Evolutionary conservation across 1,139 yeast genomes (phyloP), one percentile per base, ranked within the genome.

Genomic region (Petasospora rhodanensis): DNA sequence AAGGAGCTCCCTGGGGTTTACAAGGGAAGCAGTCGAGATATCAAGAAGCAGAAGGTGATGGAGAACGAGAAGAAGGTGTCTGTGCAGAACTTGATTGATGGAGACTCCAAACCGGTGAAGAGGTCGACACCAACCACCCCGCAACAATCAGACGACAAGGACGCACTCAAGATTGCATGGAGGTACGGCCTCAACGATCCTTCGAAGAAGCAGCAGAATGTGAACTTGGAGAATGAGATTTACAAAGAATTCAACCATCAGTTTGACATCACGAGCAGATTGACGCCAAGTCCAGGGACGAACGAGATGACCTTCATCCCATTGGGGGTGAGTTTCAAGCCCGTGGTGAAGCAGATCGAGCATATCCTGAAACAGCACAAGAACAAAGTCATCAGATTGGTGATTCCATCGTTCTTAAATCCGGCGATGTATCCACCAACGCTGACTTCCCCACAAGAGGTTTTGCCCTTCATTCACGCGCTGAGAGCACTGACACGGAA

Each of bases 1-100:
- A 67, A 71, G 32, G 83, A 80, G 29, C 64, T 91, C 6, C 96
- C 96, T 1, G 96, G 94, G 2, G 55, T 79, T 3, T 83, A 81
- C 52, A 73, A 78, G 47, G 93, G 91, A 15, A 72, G 81, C 18
- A 67, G 75, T 14, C 78, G 70, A 46, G 87, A 79, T 8, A 73
- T 77, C 42, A 79, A 79, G 55, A 77, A 74, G 52, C 73, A 76
- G 16, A 64, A 65, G 39, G 73, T 82, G 5, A 55, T 62, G 17
- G 73, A 70, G 37, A 75, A 80, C 40, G 80, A 80, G 48, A 64
- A 75, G 7, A 76, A 76, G 49, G 58, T 83, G 5, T 76, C 85
- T 35, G 89, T 83, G 4, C 75, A 80, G 21, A 83, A 83, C 50
- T 53, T 81, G 46, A 60, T 76, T 5, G 66, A 66, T 35, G 40